phyloP scores from a whole-genome alignment of 2,329 filamentous ascomycete species.

The Davidsoniella eucalypti region DNA sequence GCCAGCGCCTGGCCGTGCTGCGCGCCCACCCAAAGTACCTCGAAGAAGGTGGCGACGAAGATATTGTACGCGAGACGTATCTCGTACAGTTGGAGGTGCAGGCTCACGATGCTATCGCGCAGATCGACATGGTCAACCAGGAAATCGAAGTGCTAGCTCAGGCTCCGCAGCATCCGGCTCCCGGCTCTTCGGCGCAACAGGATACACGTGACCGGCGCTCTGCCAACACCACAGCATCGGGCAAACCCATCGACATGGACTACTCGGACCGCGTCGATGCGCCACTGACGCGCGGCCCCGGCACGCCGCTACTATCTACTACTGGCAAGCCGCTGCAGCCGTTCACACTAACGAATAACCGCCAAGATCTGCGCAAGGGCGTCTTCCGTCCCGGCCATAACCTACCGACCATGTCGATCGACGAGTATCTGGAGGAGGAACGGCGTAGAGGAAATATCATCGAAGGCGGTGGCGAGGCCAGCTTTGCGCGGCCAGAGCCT shows the following conservation, averaged over 20 bases:
- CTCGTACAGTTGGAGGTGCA: conserved; percentile 58
- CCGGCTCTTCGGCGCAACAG: conserved; percentile 19
- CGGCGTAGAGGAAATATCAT: conserved; percentile 70
- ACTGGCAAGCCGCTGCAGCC: conserved; percentile 77
- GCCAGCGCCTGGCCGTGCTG: conserved; percentile 55
- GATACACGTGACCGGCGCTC: conserved; percentile 21
- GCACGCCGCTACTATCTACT: conserved; percentile 58
- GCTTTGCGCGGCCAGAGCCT: conserved; percentile 48
- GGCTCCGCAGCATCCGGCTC: conserved; percentile 38
- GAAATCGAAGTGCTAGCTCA: conserved; percentile 70
- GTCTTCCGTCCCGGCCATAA: conserved; percentile 89
- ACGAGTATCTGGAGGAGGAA: conserved; percentile 94
- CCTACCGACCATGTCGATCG: conserved; percentile 91
- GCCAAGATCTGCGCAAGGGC: conserved; percentile 57
- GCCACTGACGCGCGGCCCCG: conserved; percentile 35
- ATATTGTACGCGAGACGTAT: conserved; percentile 62
- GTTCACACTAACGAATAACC: conserved; percentile 67
- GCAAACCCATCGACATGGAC: conserved; percentile 24
- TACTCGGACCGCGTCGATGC: conserved; percentile 64
- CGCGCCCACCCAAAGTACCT: conserved; percentile 32
- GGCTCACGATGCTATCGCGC: conserved; percentile 67
- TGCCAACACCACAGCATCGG: conserved; percentile 12
- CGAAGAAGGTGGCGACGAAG: conserved; percentile 54
- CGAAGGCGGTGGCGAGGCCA: conserved; percentile 71
- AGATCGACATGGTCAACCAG: conserved; percentile 71